Evolutionary conservation across 1,284 basidiomycete species (phyloP), one percentile per base, ranked within the genome.

Genomic region (Cutaneotrichosporon sp.): DNA sequence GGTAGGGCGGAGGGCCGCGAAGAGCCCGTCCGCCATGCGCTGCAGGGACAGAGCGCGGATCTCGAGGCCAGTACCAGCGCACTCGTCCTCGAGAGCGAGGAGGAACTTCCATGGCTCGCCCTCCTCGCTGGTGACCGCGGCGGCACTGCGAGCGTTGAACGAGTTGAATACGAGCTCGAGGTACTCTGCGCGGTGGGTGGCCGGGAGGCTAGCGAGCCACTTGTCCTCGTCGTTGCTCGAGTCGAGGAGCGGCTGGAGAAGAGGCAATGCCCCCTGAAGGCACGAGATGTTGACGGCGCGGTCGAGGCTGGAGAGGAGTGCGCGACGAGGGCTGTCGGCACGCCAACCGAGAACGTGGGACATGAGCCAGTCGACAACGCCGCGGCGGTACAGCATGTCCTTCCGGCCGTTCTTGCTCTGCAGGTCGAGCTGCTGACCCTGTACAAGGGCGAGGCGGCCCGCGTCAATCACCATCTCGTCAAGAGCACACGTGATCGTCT

Each of bases 341-440:
- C 83, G 81, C 73, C 90, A 86, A 6, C 86, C 86, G 42, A 86
- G 84, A 57, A 89, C 83, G 76, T 98, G 96, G 2, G 94, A 96
- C 16, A 91, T 80, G 1, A 97, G 77, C 79, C 86, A 96, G 74
- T 89, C 92, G 42, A 92, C 75, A 55, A 94, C 82, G 13, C 87
- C 85, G 66, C 88, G 86, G 72, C 89, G 91, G 78, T 89, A 88
- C 88, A 85, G 84, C 7, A 82, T 73, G 56, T 87, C 85, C 73
- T 88, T 89, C 80, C 87, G 89, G 66, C 83, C 83, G 60, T 60
- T 65, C 63, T 65, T 65, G 59, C 52, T 62, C 47, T 90, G 87
- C n/a, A 61, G 47, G 2, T 66, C 68, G 51, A 69, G 65, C 13
- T 38, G 36, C n/a, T 60, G 40, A 40, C 55, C 63, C 72, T 96